Evolutionary conservation across 805 yeast genomes (phyloP).

Genomic region (Myxozyma neotropica): DNA sequence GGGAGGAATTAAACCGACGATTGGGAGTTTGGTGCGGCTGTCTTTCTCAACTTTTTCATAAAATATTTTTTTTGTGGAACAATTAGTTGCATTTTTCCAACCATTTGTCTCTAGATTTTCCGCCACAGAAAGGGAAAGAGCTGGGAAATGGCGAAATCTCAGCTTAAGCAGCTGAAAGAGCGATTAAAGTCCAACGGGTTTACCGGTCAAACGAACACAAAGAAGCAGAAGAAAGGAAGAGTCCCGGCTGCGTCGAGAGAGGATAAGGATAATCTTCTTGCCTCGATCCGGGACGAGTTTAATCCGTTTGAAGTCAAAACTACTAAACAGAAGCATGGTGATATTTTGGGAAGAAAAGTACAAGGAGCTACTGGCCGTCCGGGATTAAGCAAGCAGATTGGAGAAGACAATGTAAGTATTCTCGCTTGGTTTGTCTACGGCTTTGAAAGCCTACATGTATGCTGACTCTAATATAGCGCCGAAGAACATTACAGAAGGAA

Average conservation of each 20-base stretch:
- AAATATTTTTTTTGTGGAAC: too few species aligned
- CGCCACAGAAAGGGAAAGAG: not conserved
- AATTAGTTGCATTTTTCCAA: too few species aligned
- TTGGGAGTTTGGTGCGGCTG: conserved; percentile 12
- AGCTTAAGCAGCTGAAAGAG: conserved; percentile 78
- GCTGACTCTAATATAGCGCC: conserved; percentile 45
- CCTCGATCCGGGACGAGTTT: conserved; percentile 75
- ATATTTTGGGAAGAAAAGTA: conserved; percentile 49
- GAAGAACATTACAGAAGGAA: conserved; percentile 63
- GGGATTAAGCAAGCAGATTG: conserved; percentile 66
- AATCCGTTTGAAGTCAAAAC: conserved; percentile 85
- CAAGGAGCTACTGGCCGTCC: conserved; percentile 66
- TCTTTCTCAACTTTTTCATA: not conserved
- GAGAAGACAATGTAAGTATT: conserved; percentile 52
- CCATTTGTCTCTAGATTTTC: too few species aligned
- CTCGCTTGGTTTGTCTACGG: not conserved
- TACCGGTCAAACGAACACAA: conserved; percentile 76
- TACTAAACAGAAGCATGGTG: conserved; percentile 60
- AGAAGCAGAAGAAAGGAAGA: conserved; percentile 51
- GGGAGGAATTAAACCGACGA: not conserved
- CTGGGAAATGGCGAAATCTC: conserved; percentile 85
- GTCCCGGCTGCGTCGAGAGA: conserved; percentile 55
- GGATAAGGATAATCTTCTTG: conserved; percentile 60
- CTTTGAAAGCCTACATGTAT: not conserved
- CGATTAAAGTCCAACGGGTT: conserved; percentile 76